Conservation (phyloP, 2,329 filamentous ascomycete species). For the Fusarium equiseti region DNA sequence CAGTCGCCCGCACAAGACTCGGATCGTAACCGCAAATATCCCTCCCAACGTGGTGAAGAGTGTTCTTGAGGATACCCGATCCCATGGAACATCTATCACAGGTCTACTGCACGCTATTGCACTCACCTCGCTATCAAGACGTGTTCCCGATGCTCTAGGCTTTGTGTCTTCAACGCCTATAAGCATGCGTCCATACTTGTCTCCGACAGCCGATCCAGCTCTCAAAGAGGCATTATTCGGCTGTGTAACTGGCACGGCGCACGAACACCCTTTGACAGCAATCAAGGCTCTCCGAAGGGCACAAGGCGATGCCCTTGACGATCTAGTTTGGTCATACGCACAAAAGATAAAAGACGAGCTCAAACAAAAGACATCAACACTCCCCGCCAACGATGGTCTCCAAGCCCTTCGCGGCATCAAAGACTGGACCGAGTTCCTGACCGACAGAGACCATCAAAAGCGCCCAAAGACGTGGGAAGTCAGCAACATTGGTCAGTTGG, state of each 20-base stretch:
- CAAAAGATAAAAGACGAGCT: constrained; percentile 52
- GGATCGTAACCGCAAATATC: constrained; percentile 55
- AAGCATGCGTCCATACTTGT: constrained; percentile 57
- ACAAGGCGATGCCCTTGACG: constrained; percentile 35
- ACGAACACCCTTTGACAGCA: constrained; percentile 46
- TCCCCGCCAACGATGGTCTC: constrained; percentile 59
- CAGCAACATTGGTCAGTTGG: constrained; percentile 62
- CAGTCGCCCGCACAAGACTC: constrained; percentile 52
- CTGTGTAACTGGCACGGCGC: constrained; percentile 54
- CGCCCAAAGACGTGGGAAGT: constrained; percentile 63
- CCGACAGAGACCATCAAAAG: constrained; percentile 56
- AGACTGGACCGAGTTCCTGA: constrained; percentile 59
- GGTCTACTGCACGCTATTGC: constrained; percentile 62
- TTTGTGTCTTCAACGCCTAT: constrained; percentile 60
- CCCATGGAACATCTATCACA: constrained; percentile 60
- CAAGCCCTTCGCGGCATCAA: constrained; percentile 57
- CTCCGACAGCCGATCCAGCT: constrained; percentile 45
- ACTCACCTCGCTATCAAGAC: constrained; percentile 56
- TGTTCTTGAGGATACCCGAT: constrained; percentile 57
- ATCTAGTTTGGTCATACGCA: constrained; percentile 59
- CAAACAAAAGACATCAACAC: constrained; percentile 47
- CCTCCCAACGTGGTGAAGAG: constrained; percentile 42
- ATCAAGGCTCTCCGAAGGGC: constrained; percentile 46
- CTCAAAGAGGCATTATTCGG: constrained; percentile 53
- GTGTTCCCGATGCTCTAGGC: constrained; percentile 52